Evolutionary conservation across 306 rosid species (phyloP), one percentile per base, ranked within the genome.

Genomic region (Vigna nakashimae): DNA sequence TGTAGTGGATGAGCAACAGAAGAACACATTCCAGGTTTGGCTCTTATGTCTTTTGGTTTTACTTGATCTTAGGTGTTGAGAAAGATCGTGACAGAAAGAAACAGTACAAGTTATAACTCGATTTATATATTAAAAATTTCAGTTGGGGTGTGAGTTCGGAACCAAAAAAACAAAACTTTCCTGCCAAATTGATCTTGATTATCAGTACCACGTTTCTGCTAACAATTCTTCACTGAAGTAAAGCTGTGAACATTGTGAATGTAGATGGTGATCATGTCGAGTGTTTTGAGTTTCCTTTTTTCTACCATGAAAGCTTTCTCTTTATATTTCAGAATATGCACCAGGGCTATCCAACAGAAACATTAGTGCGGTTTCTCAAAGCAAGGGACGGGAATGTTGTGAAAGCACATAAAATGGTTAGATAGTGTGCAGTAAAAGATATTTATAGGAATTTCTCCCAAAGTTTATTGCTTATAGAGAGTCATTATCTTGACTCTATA

Each of bases 391-490:
- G 53, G 53, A 66, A 42, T 42, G 71, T 66, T 42, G 71, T 18
- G 18, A 66, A 42, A 20, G 71, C 71, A 17, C 36, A 66, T 66
- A 42, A 66, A 66, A 66, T 66, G 71, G 71, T 66, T 65, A 65
- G 71, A 40, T 4, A 38, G n/a, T 40, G 51, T n/a, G 34, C 69
- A 7, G 16, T 36, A n/a, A 64, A 64, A 40, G 32, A 8, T 10
- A 18, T n/a, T 65, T 3, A 3, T 38, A 38, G 50, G 49, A 42
- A 38, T 1, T 38, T 65, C 43, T 65, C 34, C 17, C 34, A 18
- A 20, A 42, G 52, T 42, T 65, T n/a, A 40, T 40, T 65, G 34
- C 52, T 65, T 40, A 1, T 40, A 65, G 51, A 65, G 51, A 65
- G 46, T 17, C 4, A 36, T 64, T 7, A 0, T 7, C 3, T 65